Conservation (phyloP, 179 eudicot species). For the Vitellaria paradoxa region DNA sequence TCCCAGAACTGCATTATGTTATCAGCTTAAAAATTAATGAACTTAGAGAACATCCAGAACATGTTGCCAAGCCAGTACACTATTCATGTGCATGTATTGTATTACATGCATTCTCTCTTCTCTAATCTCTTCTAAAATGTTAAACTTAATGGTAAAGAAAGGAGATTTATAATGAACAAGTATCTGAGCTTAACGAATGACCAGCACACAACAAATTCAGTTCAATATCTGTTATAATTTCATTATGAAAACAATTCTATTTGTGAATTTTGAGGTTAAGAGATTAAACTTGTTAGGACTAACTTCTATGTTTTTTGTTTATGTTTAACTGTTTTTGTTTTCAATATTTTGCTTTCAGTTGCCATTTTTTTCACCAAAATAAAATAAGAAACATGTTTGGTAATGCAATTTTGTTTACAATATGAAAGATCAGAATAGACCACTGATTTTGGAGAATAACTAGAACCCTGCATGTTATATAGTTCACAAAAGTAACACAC, state of each 20-base stretch:
- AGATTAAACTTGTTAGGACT: not conserved
- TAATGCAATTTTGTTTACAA: too few relatives aligned
- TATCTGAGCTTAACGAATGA: too few relatives aligned
- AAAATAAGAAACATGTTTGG: too few relatives aligned
- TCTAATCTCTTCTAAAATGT: not conserved
- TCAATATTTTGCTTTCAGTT: too few relatives aligned
- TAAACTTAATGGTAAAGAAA: not conserved
- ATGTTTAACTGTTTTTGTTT: too few relatives aligned
- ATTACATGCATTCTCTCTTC: not conserved
- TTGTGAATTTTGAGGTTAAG: not conserved
- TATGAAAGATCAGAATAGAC: not conserved
- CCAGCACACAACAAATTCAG: too few relatives aligned
- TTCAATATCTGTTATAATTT: not conserved
- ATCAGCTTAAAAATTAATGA: constrained; percentile 7
- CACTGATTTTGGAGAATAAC: not conserved
- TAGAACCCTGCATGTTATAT: not conserved
- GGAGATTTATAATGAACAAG: not conserved
- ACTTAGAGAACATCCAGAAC: not conserved
- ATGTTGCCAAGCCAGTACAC: not conserved
- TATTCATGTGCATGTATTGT: not conserved
- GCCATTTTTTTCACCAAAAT: too few relatives aligned
- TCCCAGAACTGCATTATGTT: constrained; percentile 77
- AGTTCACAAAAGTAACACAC: not conserved
- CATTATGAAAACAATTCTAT: not conserved
- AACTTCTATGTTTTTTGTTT: too few relatives aligned